phyloP scores from a whole-genome alignment of 306 rosid species.

The Rosa lucieae region DNA sequence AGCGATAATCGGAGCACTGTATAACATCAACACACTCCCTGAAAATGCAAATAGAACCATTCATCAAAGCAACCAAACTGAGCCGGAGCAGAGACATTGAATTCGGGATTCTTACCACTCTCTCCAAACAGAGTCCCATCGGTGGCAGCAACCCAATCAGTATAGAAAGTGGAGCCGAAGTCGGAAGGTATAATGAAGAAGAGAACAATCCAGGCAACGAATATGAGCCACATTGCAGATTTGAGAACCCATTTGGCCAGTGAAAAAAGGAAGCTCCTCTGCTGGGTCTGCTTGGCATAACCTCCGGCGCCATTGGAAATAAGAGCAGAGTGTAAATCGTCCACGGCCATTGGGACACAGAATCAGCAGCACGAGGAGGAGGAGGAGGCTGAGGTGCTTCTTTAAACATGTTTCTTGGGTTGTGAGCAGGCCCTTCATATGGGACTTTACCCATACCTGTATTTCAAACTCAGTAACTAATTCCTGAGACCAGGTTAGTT shows the following conservation, averaged over 20 bases:
- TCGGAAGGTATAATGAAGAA: constrained; percentile 40
- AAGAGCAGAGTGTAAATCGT: neutral
- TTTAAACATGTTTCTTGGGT: neutral
- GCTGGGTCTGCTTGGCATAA: neutral
- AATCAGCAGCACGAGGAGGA: neutral
- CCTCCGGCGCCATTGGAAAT: constrained; percentile 6
- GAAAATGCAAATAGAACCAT: neutral
- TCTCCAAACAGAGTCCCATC: constrained; percentile 35
- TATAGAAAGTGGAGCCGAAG: constrained; percentile 16
- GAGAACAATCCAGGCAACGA: constrained; percentile 46
- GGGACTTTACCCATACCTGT: neutral
- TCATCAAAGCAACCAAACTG: neutral
- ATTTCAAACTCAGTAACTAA: constrained; percentile 6
- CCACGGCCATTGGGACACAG: constrained; percentile 1
- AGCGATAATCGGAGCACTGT: constrained; percentile 48
- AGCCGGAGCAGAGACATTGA: neutral
- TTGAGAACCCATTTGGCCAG: constrained; percentile 45
- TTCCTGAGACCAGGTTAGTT: neutral
- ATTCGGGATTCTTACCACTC: constrained; percentile 33
- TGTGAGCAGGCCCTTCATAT: neutral
- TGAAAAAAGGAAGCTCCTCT: constrained; percentile 14
- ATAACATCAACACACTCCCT: constrained; percentile 50
- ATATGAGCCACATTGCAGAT: constrained; percentile 38
- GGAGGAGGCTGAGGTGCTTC: neutral
- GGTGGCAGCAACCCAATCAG: constrained; percentile 27